phyloP scores from a whole-genome alignment of 2,329 filamentous ascomycete species.

The Thermoascus crustaceus region DNA sequence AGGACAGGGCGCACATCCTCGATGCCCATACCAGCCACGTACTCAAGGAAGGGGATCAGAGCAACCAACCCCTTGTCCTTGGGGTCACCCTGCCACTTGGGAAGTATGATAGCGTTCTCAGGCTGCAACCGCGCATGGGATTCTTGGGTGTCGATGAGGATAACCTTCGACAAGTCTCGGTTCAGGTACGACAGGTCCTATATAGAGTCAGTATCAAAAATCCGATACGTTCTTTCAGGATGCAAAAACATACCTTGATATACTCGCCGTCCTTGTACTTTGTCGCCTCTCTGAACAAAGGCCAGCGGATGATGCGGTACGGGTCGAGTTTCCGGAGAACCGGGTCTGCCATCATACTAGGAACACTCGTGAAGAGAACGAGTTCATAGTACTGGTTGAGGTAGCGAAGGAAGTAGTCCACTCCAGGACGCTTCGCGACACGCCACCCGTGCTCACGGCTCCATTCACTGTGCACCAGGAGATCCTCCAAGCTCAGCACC shows the following conservation, averaged over 20 bases:
- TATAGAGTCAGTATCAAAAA: not conserved
- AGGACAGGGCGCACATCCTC: conserved; percentile 78
- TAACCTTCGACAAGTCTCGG: conserved; percentile 87
- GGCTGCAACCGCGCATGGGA: conserved; percentile 80
- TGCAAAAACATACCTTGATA: conserved; percentile 63
- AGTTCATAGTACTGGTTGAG: conserved; percentile 97
- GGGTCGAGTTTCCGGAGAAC: conserved; percentile 90
- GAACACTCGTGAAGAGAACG: conserved; percentile 87
- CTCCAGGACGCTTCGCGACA: conserved; percentile 84
- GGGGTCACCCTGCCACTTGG: conserved; percentile 79
- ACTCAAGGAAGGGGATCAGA: conserved; percentile 94
- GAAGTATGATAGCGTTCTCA: conserved; percentile 89
- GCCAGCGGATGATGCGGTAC: conserved; percentile 91
- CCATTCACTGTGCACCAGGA: conserved; percentile 94
- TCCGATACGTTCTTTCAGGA: conserved; percentile 10
- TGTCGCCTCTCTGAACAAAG: conserved; percentile 91
- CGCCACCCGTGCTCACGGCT: conserved; percentile 89
- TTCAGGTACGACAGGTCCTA: conserved; percentile 97
- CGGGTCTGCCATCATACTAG: conserved; percentile 74
- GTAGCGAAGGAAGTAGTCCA: conserved; percentile 96
- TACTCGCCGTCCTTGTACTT: conserved; percentile 94
- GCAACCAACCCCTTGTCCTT: conserved; percentile 80
- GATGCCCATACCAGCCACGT: conserved; percentile 88
- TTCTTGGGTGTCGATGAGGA: conserved; percentile 82
- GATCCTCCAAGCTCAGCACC: conserved; percentile 84